phyloP scores from a whole-genome alignment of 2,329 filamentous ascomycete genomes.

The Cyphellophora europaea region DNA sequence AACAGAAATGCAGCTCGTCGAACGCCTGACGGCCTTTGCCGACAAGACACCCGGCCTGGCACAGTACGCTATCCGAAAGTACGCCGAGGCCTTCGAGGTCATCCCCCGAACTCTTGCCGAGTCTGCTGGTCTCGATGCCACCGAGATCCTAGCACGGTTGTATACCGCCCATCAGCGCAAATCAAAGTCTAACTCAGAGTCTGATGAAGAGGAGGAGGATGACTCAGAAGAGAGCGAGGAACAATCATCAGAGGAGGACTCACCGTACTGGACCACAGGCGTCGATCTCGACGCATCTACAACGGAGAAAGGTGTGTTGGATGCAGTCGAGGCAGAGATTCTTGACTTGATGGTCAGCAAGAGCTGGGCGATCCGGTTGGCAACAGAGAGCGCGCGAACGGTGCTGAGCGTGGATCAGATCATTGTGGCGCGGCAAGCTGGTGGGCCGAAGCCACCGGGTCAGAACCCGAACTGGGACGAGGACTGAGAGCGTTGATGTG shows the following conservation, averaged over 20 bases:
- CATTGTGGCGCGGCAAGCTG: conserved; percentile 93
- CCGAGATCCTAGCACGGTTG: conserved; percentile 84
- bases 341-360: conserved; percentile 87
- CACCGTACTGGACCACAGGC: conserved; percentile 79
- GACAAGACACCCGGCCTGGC: conserved; percentile 88
- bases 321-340: conserved; percentile 80
- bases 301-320: conserved; percentile 62
- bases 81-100: conserved; percentile 93
- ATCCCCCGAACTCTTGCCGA: conserved; percentile 89
- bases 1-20: conserved; percentile 86
- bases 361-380: conserved; percentile 93
- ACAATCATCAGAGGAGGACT: conserved; percentile 46
- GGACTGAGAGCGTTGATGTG: conserved; percentile 32
- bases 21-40: conserved; percentile 80
- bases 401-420: conserved; percentile 97
- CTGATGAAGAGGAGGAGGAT: conserved; percentile 19
- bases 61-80: conserved; percentile 97
- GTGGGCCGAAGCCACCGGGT: conserved; percentile 90
- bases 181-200: conserved; percentile 7
- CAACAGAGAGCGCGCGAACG: conserved; percentile 87
- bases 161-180: conserved; percentile 77
- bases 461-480: conserved; percentile 77
- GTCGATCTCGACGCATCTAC: conserved; percentile 90
- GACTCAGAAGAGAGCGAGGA: conserved; percentile 26
- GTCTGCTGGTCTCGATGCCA: conserved; percentile 89